A percentile compares a stretch with the other conserved stretches of the same genome.
These are phyloP conservation scores for Fusarium nisikadoi DNA, from an alignment of 2,329 filamentous ascomycete species.

Conservation along the genomic window DNA sequence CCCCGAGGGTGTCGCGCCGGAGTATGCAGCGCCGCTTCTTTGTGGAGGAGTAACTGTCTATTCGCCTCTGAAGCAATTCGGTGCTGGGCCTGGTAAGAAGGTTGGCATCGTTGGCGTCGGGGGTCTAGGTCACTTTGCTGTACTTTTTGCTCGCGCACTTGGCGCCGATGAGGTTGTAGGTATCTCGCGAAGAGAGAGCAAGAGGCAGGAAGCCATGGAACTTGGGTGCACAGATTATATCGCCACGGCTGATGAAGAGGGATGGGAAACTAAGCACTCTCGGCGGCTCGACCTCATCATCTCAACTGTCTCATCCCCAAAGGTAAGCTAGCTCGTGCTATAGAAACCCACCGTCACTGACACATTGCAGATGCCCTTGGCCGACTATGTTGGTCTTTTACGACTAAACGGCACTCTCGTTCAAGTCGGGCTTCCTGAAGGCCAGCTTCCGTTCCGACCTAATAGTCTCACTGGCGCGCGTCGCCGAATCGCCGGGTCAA, in stretches of 20 bases:
- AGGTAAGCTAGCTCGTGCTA: constrained; percentile 6
- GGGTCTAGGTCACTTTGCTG: constrained; percentile 73
- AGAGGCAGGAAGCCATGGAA: constrained; percentile 63
- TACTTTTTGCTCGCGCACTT: constrained; percentile 74
- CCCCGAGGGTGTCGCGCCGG: constrained; percentile 71
- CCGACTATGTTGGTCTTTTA: constrained; percentile 47
- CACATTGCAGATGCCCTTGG: constrained; percentile 31
- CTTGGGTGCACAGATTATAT: constrained; percentile 68
- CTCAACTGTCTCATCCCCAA: constrained; percentile 71
- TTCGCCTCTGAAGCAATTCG: constrained; percentile 70
- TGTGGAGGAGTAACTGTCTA: constrained; percentile 85
- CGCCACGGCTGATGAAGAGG: constrained; percentile 61
- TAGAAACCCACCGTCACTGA: no score
- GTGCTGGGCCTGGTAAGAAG: constrained; percentile 63
- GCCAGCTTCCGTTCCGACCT: constrained; percentile 16
- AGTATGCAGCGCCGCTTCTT: constrained; percentile 78
- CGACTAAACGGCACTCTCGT: constrained; percentile 66
- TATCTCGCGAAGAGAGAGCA: constrained; percentile 65
- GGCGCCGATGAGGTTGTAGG: constrained; percentile 67
- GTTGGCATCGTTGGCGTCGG: constrained; percentile 75
- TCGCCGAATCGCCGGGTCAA: constrained; percentile 45
- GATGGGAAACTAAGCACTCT: constrained; percentile 63
- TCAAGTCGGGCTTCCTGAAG: constrained; percentile 67
- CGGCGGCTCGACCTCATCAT: constrained; percentile 77
- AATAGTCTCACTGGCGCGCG: not conserved